These are phyloP conservation scores for Aspergillus eucalypticola DNA, from an alignment of 2,329 filamentous ascomycete species.

Conservation along the genomic window DNA sequence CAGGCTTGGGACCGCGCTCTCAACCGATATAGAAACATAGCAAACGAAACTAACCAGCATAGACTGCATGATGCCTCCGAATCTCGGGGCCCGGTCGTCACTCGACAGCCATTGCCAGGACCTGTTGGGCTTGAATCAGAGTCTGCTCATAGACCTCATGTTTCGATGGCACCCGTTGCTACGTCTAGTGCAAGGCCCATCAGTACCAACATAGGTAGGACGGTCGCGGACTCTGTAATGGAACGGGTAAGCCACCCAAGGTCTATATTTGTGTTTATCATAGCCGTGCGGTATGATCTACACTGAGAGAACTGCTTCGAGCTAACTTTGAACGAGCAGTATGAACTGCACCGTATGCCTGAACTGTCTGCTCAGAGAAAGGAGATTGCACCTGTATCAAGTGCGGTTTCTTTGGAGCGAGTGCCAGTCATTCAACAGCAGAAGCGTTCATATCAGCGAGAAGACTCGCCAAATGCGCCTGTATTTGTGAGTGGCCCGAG, in stretches of 20 bases:
- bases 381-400: constrained; percentile 25
- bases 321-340: constrained; percentile 31
- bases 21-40: constrained; percentile 40
- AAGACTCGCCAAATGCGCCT: constrained; percentile 27
- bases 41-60: constrained; percentile 19
- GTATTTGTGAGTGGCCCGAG: constrained; percentile 36
- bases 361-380: constrained; percentile 19
- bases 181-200: constrained; percentile 16
- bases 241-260: constrained; percentile 23
- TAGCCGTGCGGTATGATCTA: no score
- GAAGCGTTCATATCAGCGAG: constrained; percentile 19
- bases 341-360: constrained; percentile 22
- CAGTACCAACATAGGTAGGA: constrained; percentile 16
- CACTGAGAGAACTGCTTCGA: neutral
- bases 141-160: constrained; percentile 9
- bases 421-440: constrained; percentile 19
- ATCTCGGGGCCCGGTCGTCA: constrained; percentile 19
- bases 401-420: constrained; percentile 25
- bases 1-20: constrained; percentile 50
- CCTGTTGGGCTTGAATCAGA: constrained; percentile 14
- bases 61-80: constrained; percentile 15
- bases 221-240: constrained; percentile 10
- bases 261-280: neutral
- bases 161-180: constrained; percentile 20
- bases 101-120: constrained; percentile 24